phyloP scores from a whole-genome alignment of 805 yeast genomes.

The Ogataea kodamae region DNA sequence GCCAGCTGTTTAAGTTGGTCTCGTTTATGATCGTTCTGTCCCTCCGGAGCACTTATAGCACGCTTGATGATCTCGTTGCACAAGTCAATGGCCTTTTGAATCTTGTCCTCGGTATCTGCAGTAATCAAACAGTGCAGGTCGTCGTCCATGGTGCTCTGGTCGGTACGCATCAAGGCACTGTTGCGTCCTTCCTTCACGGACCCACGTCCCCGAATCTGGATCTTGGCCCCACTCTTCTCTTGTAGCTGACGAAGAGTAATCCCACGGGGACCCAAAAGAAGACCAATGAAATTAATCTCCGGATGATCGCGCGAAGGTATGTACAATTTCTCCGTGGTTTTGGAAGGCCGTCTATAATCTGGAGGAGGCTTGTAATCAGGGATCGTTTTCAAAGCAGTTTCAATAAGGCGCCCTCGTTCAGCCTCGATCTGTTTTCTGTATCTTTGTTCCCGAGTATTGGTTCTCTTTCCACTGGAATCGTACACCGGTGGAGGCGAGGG shows the following conservation, averaged over 20 bases:
- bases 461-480: conserved; percentile 77
- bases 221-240: conserved; percentile 79
- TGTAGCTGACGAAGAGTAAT: conserved; percentile 79
- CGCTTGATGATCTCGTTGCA: conserved; percentile 75
- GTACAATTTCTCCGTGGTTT: conserved; percentile 74
- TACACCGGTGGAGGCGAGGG: conserved; percentile 93
- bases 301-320: conserved; percentile 87
- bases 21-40: conserved; percentile 87
- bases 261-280: conserved; percentile 93
- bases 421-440: conserved; percentile 60
- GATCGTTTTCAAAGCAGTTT: conserved; percentile 62
- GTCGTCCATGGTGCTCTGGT: conserved; percentile 62
- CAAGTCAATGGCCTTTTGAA: conserved; percentile 68
- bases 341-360: conserved; percentile 62
- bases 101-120: conserved; percentile 75
- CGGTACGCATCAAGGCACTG: conserved; percentile 42
- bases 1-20: conserved; percentile 92
- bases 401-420: conserved; percentile 79
- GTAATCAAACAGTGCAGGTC: conserved; percentile 86
- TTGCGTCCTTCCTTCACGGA: conserved; percentile 90
- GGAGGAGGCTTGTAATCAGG: conserved; percentile 79
- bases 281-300: conserved; percentile 88
- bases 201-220: conserved; percentile 92
- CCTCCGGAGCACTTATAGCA: conserved; percentile 87
- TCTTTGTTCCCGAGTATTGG: conserved; percentile 76